Base-by-base conservation (phyloP, 345 rosid species). In the Citrus australasica region DNA sequence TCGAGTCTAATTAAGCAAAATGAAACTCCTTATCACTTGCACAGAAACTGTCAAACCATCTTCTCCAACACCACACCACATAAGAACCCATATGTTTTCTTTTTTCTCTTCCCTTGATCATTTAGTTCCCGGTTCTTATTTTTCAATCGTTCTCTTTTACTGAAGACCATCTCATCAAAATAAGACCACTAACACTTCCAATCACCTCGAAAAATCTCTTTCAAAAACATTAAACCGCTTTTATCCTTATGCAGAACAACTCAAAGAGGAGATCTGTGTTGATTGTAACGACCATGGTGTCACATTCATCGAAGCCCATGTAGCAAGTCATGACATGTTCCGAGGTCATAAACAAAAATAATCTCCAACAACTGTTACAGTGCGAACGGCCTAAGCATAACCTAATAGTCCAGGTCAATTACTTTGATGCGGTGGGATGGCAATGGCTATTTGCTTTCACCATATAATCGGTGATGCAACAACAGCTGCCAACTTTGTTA, bases 341-440 rank as follows among this genome's bases (percentile, higher is more conserved):
- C 2, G 67, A 51, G 4, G 62, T 79, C 35, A 74, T 84, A 7
- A 46, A 46, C 8, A 35, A 35, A 9, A 78, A 79, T 0, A 48
- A 76, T 1, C 10, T 82, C 21, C 48, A 64, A 32, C 60, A 24
- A 28, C 40, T 84, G 7, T 25, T 82, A 1, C 84, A 82, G 4
- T 2, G 7, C 5, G 71, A 76, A 3, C 1, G 11, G 24, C 5
- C 33, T 16, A 22, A 58, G 32, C 65, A 8, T 3, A 42, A 68
- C 53, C 14, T 83, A 33, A 79, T 53, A 1, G 22, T 78, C 60
- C 84, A 84, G 32, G 76, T 75, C 30, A 86, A 69, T 69, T 56
- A 35, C 53, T 84, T 86, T 74, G 32, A 40, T 79, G 87, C 17
- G 81, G 84, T 32, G 86, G 87, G 11, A 58, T 79, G 9, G 82